These are phyloP conservation scores for Penicillium capsulatum DNA, from an alignment of 2,329 filamentous ascomycete genomes.

Conservation along the genomic window DNA sequence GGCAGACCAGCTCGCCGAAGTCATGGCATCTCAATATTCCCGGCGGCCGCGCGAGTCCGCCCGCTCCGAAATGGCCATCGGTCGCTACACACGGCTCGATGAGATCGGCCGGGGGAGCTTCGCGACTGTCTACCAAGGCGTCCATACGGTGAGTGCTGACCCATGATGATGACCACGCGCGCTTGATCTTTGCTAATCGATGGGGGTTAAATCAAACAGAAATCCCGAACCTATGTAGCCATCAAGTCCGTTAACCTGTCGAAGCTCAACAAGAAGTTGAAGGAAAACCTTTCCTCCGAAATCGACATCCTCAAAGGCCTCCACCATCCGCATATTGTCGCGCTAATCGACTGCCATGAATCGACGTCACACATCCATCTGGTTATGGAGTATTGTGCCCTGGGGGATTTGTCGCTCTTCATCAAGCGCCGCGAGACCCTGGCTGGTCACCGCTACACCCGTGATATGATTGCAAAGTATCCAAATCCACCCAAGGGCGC, in stretches of 20 bases:
- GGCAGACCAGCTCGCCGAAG: conserved; percentile 23
- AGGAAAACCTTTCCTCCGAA: conserved; percentile 91
- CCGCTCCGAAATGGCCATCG: conserved; percentile 49
- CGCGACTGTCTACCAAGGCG: conserved; percentile 86
- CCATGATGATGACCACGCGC: conserved; percentile 1
- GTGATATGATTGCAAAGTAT: conserved; percentile 90
- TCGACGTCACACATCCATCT: conserved; percentile 85
- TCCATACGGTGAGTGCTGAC: conserved; percentile 65
- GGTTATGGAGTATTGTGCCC: conserved; percentile 97
- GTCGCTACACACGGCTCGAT: conserved; percentile 75
- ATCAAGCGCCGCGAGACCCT: conserved; percentile 90
- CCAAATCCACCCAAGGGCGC: conserved; percentile 77
- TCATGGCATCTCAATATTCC: conserved; percentile 44
- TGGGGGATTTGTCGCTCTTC: conserved; percentile 90
- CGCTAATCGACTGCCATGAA: conserved; percentile 90
- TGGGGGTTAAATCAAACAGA: conserved; percentile 46
- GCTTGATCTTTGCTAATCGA: conserved; percentile 11
- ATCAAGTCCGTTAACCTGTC: conserved; percentile 93
- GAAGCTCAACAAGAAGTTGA: conserved; percentile 91
- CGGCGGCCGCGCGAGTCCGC: conserved; percentile 38
- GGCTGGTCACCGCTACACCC: conserved; percentile 71
- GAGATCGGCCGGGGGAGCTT: conserved; percentile 98
- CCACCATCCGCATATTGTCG: conserved; percentile 94
- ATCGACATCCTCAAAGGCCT: conserved; percentile 92
- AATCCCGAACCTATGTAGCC: conserved; percentile 75